Base-by-base conservation (phyloP, 1,284 basidiomycete species). In the Agaricales sp. region DNA sequence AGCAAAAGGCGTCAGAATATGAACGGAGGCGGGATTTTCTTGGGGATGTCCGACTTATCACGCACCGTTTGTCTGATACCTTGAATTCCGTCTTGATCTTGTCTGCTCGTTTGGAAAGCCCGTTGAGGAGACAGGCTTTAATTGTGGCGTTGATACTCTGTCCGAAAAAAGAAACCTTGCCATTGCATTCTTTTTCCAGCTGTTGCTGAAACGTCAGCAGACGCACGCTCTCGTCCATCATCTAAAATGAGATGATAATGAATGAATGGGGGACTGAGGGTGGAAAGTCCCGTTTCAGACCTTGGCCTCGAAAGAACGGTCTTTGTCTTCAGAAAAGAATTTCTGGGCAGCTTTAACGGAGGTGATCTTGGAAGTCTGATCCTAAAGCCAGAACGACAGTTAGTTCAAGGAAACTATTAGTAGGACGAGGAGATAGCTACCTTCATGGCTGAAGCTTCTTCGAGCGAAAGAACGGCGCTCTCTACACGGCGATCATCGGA, bases 401-500 rank as follows among this genome's bases (percentile, higher is more conserved):
- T 19, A 47, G 39, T 52, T 52, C 44, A 38, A 19, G 30, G 45
- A 46, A 11, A 51, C 23, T 19, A 1, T 45, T 8, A 53, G 37
- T 46, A 14, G 48, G 26, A 43, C 12, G 49, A 35, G 43, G 4
- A 18, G 20, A 47, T 11, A 62, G 77, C 52, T 53, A 87, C 86
- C 49, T 63, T 62, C 63, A 80, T 79, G 30, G 65, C 62, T 3
- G 77, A 70, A 13, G 92, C 88, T 61, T 96, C 93, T 39, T 90
- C 87, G 39, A 99, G 67, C 37, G 80, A 86, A 3, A 98, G 68
- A 14, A 88, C 77, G 0, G 92, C 96, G 61, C 84, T 93, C 59
- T 98, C 94, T 4, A 91, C 86, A 43, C 95, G 75, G 52, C 95
- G 76, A 65, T 99, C 96, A 61, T 99, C 96, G 47, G 95, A 95